Percentiles rank a stretch among this genome's conserved stretches.
phyloP scores from a whole-genome alignment of 352 stramenopile genomes.

The Globisporangium abappressorium region DNA sequence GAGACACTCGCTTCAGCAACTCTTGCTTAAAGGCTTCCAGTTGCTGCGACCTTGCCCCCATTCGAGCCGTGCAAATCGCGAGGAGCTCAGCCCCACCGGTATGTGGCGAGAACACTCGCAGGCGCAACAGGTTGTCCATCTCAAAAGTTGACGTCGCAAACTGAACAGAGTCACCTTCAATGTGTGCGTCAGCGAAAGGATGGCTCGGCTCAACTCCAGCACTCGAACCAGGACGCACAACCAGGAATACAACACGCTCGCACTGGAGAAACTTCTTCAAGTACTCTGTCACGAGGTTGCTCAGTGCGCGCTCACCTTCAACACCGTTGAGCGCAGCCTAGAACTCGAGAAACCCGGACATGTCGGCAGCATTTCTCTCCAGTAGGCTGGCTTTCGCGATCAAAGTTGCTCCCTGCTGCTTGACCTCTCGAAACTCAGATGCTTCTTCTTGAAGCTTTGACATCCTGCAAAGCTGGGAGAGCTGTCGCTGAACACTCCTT shows the following conservation, averaged over 20 bases:
- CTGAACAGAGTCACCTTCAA: background rate
- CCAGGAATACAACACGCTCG: conserved; percentile 2
- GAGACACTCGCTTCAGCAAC: conserved; percentile 3
- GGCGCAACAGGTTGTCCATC: conserved; percentile 18
- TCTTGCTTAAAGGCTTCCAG: conserved; percentile 11
- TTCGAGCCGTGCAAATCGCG: conserved; percentile 5
- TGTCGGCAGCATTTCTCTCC: background rate
- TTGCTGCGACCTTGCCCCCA: background rate
- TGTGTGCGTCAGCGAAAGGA: too few relatives aligned
- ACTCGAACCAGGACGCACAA: background rate
- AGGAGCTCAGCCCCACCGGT: background rate
- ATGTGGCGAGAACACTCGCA: conserved; percentile 11
- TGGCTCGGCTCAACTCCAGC: background rate
- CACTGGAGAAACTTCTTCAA: conserved; percentile 15
- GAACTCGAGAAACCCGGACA: conserved; percentile 6
- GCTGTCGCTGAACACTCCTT: background rate
- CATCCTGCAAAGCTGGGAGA: conserved; percentile 8
- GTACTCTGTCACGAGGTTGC: conserved; percentile 1
- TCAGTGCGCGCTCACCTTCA: conserved; percentile 3
- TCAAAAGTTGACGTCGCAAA: background rate
- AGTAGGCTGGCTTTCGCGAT: background rate
- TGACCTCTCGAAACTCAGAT: background rate
- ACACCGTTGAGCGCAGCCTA: background rate
- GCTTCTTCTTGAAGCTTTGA: background rate
- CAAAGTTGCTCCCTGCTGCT: background rate